Percentiles rank a stretch among this genome's conserved stretches.
Evolutionary conservation across 208 protist genomes (phyloP).

Genomic region (Trypanosoma grayi): DNA sequence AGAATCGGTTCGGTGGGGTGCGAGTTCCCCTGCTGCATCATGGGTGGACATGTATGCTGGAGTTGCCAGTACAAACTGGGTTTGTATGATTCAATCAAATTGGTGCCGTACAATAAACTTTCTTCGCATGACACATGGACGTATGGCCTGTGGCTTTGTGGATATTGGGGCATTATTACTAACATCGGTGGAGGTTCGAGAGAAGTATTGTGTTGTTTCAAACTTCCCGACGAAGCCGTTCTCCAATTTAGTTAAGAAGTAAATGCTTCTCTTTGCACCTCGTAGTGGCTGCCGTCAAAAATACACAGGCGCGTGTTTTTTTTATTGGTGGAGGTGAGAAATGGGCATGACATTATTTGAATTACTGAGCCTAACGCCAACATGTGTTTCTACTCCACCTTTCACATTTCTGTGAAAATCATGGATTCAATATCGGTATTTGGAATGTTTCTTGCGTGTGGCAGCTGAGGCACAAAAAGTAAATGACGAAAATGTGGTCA

Average conservation of each 20-base stretch:
- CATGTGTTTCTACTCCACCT: too few species aligned
- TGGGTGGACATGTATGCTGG: constrained; percentile 35
- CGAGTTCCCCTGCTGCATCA: constrained; percentile 18
- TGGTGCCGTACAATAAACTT: constrained; percentile 39
- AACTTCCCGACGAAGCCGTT: constrained; percentile 30
- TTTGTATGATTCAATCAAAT: constrained; percentile 34
- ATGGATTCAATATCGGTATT: too few species aligned
- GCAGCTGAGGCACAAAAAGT: too few species aligned
- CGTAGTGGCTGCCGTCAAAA: too few species aligned
- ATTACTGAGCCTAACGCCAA: too few species aligned
- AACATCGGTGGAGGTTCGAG: constrained; percentile 8
- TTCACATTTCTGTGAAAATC: too few species aligned
- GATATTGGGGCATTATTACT: constrained; percentile 25
- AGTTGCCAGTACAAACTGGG: constrained; percentile 26
- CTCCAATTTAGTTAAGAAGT: constrained; percentile 8
- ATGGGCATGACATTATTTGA: too few species aligned
- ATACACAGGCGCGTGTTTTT: too few species aligned
- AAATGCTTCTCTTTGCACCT: neutral
- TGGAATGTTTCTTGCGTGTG: too few species aligned
- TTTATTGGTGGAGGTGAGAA: too few species aligned
- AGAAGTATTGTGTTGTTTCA: constrained; percentile 26
- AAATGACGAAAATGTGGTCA: too few species aligned
- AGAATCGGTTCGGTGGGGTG: constrained; percentile 29
- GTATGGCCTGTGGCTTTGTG: constrained; percentile 27
- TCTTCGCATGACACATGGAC: constrained; percentile 32